Percentiles rank a stretch among this genome's conserved stretches.
Conservation (phyloP, 257 asterid species). For the Jacaranda copaia region DNA sequence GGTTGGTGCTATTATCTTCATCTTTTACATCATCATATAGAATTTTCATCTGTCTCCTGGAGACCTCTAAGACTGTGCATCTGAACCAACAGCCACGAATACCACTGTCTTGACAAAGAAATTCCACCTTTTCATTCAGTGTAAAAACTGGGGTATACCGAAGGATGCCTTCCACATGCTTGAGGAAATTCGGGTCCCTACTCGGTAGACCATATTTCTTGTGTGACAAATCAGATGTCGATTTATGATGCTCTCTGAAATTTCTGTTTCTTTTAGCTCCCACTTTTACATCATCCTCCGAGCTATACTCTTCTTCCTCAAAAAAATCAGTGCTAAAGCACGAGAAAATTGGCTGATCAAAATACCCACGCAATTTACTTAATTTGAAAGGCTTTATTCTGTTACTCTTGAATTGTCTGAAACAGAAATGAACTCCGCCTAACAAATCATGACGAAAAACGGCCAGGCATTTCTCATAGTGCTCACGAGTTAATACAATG, state of each 20-base stretch:
- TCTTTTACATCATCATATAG: conserved; percentile 77
- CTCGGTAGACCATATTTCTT: conserved; percentile 50
- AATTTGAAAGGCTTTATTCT: conserved; percentile 85
- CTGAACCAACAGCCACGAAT: conserved; percentile 99
- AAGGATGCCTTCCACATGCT: conserved; percentile 50
- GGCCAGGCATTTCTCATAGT: conserved; percentile 83
- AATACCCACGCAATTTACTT: conserved; percentile 81
- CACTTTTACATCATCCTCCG: conserved; percentile 75
- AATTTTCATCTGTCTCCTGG: conserved; percentile 70
- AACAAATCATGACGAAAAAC: conserved; percentile 80
- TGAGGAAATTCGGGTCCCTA: conserved; percentile 52
- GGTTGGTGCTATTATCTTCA: conserved; percentile 69
- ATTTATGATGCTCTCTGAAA: conserved; percentile 56
- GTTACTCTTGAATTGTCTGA: conserved; percentile 81
- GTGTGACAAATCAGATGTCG: conserved; percentile 52
- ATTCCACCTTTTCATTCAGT: conserved; percentile 73
- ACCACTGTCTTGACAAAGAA: conserved; percentile 96
- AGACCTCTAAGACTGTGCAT: conserved; percentile 72
- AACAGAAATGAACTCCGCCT: conserved; percentile 83
- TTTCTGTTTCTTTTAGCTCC: conserved; percentile 79
- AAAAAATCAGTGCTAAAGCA: conserved; percentile 93
- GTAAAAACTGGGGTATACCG: conserved; percentile 47
- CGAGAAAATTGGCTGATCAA: conserved; percentile 81
- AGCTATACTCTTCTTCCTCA: conserved; percentile 79
- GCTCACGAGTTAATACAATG: conserved; percentile 78